These are phyloP conservation scores for Geotrichum europaeum DNA, from an alignment of 1,139 yeast species.

Conservation along the genomic window DNA sequence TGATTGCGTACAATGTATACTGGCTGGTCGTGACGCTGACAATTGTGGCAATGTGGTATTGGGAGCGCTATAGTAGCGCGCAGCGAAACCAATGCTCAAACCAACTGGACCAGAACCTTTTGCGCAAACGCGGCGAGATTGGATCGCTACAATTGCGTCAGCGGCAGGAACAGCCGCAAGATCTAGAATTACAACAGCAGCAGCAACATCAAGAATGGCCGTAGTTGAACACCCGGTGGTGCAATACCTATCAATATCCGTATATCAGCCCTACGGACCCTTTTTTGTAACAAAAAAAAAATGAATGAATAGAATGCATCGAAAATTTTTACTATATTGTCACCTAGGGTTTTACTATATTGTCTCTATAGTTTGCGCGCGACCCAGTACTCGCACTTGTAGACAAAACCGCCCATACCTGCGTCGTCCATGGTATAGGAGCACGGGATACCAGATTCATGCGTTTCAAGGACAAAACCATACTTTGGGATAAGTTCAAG, in stretches of 20 bases:
- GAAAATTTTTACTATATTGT: neutral
- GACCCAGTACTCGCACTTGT: constrained; percentile 70
- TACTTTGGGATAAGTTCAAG: constrained; percentile 42
- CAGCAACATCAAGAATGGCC: too few relatives aligned
- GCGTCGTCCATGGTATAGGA: constrained; percentile 52
- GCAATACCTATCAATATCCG: too few relatives aligned
- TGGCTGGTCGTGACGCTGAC: constrained; percentile 53
- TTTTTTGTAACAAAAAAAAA: neutral
- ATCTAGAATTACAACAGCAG: too few relatives aligned
- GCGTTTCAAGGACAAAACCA: constrained; percentile 51
- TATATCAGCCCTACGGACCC: neutral
- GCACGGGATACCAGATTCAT: constrained; percentile 43
- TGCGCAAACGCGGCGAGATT: constrained; percentile 55
- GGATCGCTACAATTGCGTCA: constrained; percentile 62
- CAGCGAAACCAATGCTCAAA: neutral
- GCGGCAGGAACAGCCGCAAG: too few relatives aligned
- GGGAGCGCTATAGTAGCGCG: too few relatives aligned
- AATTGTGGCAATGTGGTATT: too few relatives aligned
- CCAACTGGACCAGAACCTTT: neutral
- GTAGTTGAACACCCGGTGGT: too few relatives aligned
- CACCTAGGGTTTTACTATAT: neutral
- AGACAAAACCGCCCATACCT: constrained; percentile 53
- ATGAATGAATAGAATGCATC: neutral
- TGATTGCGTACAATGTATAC: constrained; percentile 73
- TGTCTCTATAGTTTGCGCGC: constrained; percentile 32